Evolutionary conservation across 2,329 filamentous ascomycete species (phyloP).

Genomic region (Botryotinia globosa): DNA sequence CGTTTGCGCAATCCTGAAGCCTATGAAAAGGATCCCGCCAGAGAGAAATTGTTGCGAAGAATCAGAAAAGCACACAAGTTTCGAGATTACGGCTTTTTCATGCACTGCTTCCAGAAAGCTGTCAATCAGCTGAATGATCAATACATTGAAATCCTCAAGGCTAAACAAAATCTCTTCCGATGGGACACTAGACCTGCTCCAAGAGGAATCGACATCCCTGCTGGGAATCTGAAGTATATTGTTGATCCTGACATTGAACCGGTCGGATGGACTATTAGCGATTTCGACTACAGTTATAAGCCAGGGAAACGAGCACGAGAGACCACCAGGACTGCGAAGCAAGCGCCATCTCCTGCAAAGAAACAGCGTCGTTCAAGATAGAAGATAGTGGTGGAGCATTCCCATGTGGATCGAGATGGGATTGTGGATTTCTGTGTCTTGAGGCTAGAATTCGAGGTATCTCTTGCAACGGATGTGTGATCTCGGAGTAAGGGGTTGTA

Average conservation of each 20-base stretch:
- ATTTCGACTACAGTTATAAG: neutral
- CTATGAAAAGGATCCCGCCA: neutral
- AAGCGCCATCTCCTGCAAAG: neutral
- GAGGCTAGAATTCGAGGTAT: neutral
- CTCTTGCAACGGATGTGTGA: neutral
- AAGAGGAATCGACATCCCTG: neutral
- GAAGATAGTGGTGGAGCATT: neutral
- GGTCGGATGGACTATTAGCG: neutral
- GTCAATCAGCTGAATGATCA: neutral
- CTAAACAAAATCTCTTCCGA: neutral
- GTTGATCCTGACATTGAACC: neutral
- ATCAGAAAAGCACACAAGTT: neutral
- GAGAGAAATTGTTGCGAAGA: neutral
- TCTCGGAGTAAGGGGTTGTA: neutral
- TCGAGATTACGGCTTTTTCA: neutral
- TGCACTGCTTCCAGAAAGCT: neutral
- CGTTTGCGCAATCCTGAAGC: neutral
- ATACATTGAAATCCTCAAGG: neutral
- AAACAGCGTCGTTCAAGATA: neutral
- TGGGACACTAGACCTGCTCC: neutral
- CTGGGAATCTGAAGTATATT: neutral
- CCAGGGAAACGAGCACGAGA: neutral
- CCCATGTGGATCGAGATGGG: neutral
- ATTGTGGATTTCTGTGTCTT: neutral
- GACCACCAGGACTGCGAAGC: too few relatives aligned